These are phyloP conservation scores for Lactifluus echinatus DNA, from an alignment of 768 basidiomycete species.

Conservation along the genomic window DNA sequence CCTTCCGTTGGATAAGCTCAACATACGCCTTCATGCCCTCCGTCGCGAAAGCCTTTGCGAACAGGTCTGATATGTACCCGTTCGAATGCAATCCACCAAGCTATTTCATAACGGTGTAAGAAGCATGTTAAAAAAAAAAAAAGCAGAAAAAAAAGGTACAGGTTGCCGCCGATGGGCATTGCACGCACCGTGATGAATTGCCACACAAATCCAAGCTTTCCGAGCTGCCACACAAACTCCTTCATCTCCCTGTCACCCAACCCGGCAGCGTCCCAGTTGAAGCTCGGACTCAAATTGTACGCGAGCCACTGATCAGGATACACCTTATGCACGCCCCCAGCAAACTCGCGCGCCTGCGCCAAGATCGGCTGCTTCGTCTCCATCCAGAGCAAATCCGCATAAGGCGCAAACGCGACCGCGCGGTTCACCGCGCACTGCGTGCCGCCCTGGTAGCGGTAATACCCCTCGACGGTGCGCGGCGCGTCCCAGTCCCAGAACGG, in stretches of 20 bases:
- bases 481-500: conserved; percentile 96
- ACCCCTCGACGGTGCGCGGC: conserved; percentile 91
- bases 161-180: too few relatives aligned
- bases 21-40: conserved; percentile 99
- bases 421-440: conserved; percentile 92
- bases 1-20: conserved; percentile 84
- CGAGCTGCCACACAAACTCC: conserved; percentile 84
- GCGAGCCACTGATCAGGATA: conserved; percentile 91
- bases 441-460: conserved; percentile 95
- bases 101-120: conserved; percentile 32
- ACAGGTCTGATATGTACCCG: conserved; percentile 90
- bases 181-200: conserved; percentile 89
- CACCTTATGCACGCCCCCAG: conserved; percentile 73
- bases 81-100: conserved; percentile 96
- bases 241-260: conserved; percentile 80
- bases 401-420: conserved; percentile 87
- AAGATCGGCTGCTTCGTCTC: conserved; percentile 94
- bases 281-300: conserved; percentile 91
- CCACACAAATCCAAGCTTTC: conserved; percentile 95
- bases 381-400: conserved; percentile 92
- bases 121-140: background rate
- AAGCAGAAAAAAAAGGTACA: background rate
- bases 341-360: conserved; percentile 86
- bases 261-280: conserved; percentile 93
- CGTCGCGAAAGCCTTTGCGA: conserved; percentile 79